phyloP scores from a whole-genome alignment of 1,139 yeast genomes.

The Scheffersomyces cryptocercus region DNA sequence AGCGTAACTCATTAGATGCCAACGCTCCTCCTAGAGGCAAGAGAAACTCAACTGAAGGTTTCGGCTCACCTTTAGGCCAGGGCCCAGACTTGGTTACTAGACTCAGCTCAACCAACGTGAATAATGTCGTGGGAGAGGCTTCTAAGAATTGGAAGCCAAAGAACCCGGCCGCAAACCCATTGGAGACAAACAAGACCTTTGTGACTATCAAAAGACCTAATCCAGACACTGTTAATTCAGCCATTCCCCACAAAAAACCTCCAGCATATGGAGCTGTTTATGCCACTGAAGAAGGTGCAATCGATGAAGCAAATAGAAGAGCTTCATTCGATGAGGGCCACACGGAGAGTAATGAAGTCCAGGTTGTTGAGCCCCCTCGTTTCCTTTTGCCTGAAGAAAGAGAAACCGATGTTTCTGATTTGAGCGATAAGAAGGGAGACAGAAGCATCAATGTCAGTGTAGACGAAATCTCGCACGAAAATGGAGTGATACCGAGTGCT shows the following conservation, averaged over 20 bases:
- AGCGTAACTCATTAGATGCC: conserved; percentile 40
- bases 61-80: neutral
- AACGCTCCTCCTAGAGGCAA: neutral
- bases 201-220: conserved; percentile 67
- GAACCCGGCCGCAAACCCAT: conserved; percentile 82
- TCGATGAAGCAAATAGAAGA: conserved; percentile 31
- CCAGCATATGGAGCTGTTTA: conserved; percentile 43
- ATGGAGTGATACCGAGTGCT: conserved; percentile 5
- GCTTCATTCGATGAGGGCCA: conserved; percentile 7
- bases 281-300: conserved; percentile 53
- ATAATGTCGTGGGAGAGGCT: conserved; percentile 14
- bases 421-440: conserved; percentile 6
- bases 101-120: neutral
- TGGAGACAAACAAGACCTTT: conserved; percentile 67
- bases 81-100: neutral
- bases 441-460: neutral
- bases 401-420: conserved; percentile 33
- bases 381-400: conserved; percentile 28
- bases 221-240: conserved; percentile 23
- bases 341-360: conserved; percentile 4
- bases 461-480: conserved; percentile 1
- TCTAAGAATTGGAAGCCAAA: conserved; percentile 49
- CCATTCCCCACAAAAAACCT: conserved; percentile 18
- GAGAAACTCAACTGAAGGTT: neutral
- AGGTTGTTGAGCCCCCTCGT: conserved; percentile 1